phyloP scores from a whole-genome alignment of 2,329 filamentous ascomycete genomes.

The Fusarium sp. region DNA sequence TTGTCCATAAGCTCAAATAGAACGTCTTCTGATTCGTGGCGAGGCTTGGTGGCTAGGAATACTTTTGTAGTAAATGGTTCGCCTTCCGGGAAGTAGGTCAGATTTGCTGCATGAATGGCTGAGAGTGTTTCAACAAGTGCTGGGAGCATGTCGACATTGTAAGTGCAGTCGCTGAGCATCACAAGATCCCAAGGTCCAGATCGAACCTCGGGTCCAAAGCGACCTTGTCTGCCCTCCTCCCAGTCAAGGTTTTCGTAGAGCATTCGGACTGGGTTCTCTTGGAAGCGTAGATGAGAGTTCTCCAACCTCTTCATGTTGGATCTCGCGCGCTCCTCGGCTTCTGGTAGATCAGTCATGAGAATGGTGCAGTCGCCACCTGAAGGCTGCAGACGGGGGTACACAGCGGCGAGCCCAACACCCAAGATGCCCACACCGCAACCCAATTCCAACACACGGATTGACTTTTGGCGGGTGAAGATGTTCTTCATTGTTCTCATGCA shows the following conservation, averaged over 20 bases:
- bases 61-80: slow-evolving; percentile 50
- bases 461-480: slow-evolving; percentile 37
- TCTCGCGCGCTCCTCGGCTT: slow-evolving; percentile 58
- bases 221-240: slow-evolving; percentile 58
- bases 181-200: slow-evolving; percentile 60
- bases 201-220: slow-evolving; percentile 52
- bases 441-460: slow-evolving; percentile 60
- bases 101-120: slow-evolving; percentile 54
- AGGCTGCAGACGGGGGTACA: slow-evolving; percentile 40
- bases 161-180: slow-evolving; percentile 67
- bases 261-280: slow-evolving; percentile 40
- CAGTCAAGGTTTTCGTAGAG: slow-evolving; percentile 66
- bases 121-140: slow-evolving; percentile 62
- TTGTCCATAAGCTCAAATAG: slow-evolving; percentile 57
- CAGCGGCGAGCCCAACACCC: slow-evolving; percentile 57
- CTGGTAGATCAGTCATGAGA: slow-evolving; percentile 64
- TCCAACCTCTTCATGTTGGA: slow-evolving; percentile 55
- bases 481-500: slow-evolving; percentile 45
- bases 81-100: slow-evolving; percentile 23
- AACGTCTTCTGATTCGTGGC: slow-evolving; percentile 60
- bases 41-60: slow-evolving; percentile 63
- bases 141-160: slow-evolving; percentile 65
- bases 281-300: slow-evolving; percentile 20
- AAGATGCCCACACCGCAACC: slow-evolving; percentile 66
- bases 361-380: slow-evolving; percentile 44